These are phyloP conservation scores for Trametes coccinea DNA, from an alignment of 768 basidiomycete species.

Conservation along the genomic window DNA sequence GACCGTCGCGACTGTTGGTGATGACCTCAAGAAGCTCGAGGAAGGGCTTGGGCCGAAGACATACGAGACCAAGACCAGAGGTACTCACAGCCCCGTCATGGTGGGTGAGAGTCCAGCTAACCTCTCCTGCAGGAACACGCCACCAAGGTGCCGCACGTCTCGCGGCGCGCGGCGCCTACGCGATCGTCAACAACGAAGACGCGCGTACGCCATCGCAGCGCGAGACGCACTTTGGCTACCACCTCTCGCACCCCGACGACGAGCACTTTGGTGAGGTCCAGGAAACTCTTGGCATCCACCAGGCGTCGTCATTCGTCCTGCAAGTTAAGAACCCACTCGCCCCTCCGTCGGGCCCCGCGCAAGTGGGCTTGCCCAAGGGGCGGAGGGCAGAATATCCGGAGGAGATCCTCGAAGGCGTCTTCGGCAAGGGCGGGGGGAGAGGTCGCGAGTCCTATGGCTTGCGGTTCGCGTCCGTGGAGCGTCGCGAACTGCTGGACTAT, in stretches of 20 bases:
- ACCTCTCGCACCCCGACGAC: conserved; percentile 51
- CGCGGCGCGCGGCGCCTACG: conserved; percentile 60
- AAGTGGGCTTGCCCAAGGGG: conserved; percentile 29
- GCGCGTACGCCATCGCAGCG: conserved; percentile 45
- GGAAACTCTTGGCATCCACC: conserved; percentile 51
- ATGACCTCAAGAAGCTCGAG: conserved; percentile 49
- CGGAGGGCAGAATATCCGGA: conserved; percentile 48
- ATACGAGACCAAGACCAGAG: conserved; percentile 65
- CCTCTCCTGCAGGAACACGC: conserved; percentile 39
- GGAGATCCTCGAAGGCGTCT: conserved; percentile 48
- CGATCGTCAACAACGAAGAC: conserved; percentile 52
- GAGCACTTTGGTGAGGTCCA: conserved; percentile 55
- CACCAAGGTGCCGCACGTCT: conserved; percentile 54
- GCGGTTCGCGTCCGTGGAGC: conserved; percentile 52
- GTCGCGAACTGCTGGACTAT: conserved; percentile 54
- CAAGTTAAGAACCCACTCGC: conserved; percentile 65
- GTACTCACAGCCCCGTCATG: conserved; percentile 30
- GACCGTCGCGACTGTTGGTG: conserved; percentile 48
- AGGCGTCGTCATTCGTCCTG: conserved; percentile 53
- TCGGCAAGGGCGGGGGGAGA: conserved; percentile 43
- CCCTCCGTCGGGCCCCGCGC: conserved; percentile 37
- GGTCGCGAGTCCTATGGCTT: conserved; percentile 50
- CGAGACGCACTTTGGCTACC: conserved; percentile 58
- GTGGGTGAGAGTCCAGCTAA: background rate
- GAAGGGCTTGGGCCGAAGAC: conserved; percentile 49